Evolutionary conservation across 2,329 filamentous ascomycete genomes (phyloP), one percentile per base, ranked within the genome.

Genomic region (Colletotrichum sp.): DNA sequence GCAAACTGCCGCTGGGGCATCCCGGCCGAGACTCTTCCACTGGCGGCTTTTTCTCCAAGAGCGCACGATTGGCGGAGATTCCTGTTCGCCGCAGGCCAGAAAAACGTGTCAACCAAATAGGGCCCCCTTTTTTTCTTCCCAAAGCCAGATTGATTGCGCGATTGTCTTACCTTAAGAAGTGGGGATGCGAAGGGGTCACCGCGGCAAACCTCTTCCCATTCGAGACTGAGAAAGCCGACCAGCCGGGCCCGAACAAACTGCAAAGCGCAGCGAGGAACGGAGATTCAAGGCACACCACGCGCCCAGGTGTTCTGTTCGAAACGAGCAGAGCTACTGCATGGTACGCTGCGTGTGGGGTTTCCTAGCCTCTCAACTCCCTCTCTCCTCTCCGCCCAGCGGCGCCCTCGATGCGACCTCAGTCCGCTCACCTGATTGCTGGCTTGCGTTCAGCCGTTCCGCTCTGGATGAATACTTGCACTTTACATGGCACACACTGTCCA

Each of bases 21-120:
- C 72, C 62, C 52, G 18, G 72, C 62, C 21, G 60, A 60, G 21
- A 36, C 34, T 66, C 36, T 49, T 69, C 62, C 34, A 39, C 32
- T 30, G n/a, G 32, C 65, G 30, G 10, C 30, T 21, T 52, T 52
- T 52, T 52, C 44, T 21, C 44, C 9, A 13, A n/a, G 21, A 36
- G 12, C 62, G 24, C 69, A 39, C 68, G 24, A 75, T 72, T 66
- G 72, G 72, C 68, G 72, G 72, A 75, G 68, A 72, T 75, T 69
- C 28, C 21, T 75, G 62, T n/a, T 62, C 18, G 21, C 34, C 62
- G 34, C 1, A 64, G 21, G 26, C 34, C 21, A 49, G 26, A 63
- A 39, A 55, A 62, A 8, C 52, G 32, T 16, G 24, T 44, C 63
- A n/a, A 59, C 24, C 21, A 59, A 52, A 52, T 52, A 52, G 44